Evolutionary conservation across 129 eudicot genomes (phyloP).

Genomic region (Pulicaria dysenterica): DNA sequence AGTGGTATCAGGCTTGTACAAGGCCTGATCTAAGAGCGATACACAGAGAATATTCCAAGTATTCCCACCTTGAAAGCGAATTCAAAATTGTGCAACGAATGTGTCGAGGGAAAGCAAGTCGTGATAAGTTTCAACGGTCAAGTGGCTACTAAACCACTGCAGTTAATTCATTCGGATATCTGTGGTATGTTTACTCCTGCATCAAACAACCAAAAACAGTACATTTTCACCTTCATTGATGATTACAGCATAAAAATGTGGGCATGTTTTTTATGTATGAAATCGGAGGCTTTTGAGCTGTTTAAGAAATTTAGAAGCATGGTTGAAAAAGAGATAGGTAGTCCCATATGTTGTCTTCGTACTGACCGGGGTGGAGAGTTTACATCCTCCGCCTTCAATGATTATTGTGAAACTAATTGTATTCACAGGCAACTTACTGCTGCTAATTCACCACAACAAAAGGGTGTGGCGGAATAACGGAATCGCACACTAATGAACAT

Average conservation of each 20-base stretch:
- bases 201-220: not conserved
- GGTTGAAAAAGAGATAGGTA: conserved; percentile 1
- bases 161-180: conserved; percentile 14
- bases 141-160: not conserved
- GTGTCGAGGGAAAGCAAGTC: no score
- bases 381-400: no score
- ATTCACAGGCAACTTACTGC: no score
- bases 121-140: no score
- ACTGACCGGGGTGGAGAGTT: not conserved
- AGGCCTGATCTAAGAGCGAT: no score
- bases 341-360: not conserved
- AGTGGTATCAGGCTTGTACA: no score
- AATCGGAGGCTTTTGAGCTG: not conserved
- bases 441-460: not conserved
- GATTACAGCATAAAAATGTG: conserved; percentile 7
- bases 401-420: no score
- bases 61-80: no score
- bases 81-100: no score
- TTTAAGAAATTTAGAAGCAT: conserved; percentile 2
- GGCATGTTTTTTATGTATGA: not conserved
- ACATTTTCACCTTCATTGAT: not conserved
- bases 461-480: not conserved
- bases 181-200: not conserved
- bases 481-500: not conserved
- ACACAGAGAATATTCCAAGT: no score